Conservation (phyloP, 345 rosid genomes). For the Pseudoturritis turrita region DNA sequence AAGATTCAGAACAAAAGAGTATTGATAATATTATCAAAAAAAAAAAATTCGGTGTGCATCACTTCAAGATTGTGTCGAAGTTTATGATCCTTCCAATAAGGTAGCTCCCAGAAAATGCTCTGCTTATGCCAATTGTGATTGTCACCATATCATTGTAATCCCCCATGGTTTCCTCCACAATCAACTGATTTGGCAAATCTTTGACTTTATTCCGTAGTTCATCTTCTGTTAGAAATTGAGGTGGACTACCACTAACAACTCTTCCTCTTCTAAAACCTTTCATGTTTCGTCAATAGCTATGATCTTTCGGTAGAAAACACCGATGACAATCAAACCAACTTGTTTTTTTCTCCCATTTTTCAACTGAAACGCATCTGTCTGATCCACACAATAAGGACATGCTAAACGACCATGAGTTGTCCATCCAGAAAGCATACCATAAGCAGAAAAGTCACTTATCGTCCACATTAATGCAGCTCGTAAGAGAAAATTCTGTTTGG, state of each 20-base stretch:
- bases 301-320: not conserved
- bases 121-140: not conserved
- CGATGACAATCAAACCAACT: constrained; percentile 13
- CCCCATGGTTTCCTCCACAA: not conserved
- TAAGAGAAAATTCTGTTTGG: not conserved
- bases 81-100: not conserved
- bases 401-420: not conserved
- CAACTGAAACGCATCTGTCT: not conserved
- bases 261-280: not conserved
- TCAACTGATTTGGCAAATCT: not conserved
- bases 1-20: not conserved
- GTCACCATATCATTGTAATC: not conserved
- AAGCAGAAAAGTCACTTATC: not conserved
- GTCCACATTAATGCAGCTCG: not conserved
- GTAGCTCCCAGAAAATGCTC: not conserved
- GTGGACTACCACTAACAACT: not conserved
- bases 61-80: not conserved
- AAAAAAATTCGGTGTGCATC: not conserved
- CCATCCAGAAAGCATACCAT: not conserved
- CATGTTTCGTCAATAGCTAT: not conserved
- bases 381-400: constrained; percentile 2
- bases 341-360: not conserved
- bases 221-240: not conserved
- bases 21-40: not conserved
- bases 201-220: not conserved